phyloP scores from a whole-genome alignment of 345 rosid genomes.

The Balakata baccata region DNA sequence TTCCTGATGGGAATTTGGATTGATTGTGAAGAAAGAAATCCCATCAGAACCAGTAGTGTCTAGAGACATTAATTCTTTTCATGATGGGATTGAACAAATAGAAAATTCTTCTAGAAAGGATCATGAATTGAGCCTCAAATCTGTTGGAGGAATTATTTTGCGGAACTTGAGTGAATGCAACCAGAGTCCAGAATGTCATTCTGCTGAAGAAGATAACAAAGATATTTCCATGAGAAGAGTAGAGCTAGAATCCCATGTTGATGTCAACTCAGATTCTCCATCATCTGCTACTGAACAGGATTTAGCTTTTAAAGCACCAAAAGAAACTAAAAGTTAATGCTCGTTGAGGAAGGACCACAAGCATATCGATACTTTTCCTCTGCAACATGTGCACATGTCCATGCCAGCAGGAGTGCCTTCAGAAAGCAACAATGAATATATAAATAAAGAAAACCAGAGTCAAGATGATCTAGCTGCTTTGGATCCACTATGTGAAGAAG shows the following conservation, averaged over 20 bases:
- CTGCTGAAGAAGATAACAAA: slow-evolving; percentile 18
- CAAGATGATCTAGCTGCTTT: not conserved
- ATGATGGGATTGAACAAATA: slow-evolving; percentile 16
- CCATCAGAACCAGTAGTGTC: slow-evolving; percentile 29
- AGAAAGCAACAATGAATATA: slow-evolving; percentile 14
- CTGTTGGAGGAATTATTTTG: slow-evolving; percentile 24
- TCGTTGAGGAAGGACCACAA: slow-evolving; percentile 2
- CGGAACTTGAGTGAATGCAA: slow-evolving; percentile 23
- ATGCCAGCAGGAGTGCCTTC: slow-evolving; percentile 14
- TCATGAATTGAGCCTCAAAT: slow-evolving; percentile 10
- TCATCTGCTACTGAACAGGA: slow-evolving; percentile 11
- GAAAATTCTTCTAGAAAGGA: slow-evolving; percentile 8
- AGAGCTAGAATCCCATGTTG: slow-evolving; percentile 17
- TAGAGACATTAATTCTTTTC: slow-evolving; percentile 7
- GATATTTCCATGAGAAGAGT: slow-evolving; percentile 14
- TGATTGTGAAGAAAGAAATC: slow-evolving; percentile 27
- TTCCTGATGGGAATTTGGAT: slow-evolving; percentile 39
- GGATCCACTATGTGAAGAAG: slow-evolving; percentile 3
- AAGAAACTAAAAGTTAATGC: slow-evolving; percentile 17
- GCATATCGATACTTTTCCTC: slow-evolving; percentile 5
- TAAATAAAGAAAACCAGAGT: slow-evolving; percentile 32
- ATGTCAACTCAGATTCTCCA: slow-evolving; percentile 20
- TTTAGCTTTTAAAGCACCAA: slow-evolving; percentile 5
- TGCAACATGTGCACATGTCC: slow-evolving; percentile 19
- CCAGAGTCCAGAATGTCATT: slow-evolving; percentile 16